These are phyloP conservation scores for Cryomyces minteri DNA, from an alignment of 495 filamentous ascomycete genomes.

Conservation along the genomic window DNA sequence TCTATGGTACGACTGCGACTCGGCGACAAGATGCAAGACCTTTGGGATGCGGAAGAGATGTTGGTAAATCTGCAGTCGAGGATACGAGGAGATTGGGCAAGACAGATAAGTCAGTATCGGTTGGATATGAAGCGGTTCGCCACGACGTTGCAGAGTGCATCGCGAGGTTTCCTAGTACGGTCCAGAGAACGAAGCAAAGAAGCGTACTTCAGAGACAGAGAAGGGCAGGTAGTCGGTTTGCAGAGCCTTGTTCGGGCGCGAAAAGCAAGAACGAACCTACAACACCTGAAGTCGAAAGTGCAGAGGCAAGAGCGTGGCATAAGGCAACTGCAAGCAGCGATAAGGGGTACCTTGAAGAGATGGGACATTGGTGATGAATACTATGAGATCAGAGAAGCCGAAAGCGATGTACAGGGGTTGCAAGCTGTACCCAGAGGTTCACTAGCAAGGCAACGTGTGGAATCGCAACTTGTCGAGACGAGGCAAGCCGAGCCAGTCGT, in stretches of 20 bases:
- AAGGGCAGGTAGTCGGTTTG: conserved; percentile 54
- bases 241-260: conserved; percentile 69
- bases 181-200: conserved; percentile 39
- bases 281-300: conserved; percentile 41
- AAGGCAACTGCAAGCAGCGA: conserved; percentile 32
- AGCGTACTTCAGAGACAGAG: conserved; percentile 48
- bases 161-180: conserved; percentile 63
- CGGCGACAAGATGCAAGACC: conserved; percentile 62
- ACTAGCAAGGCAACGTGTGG: conserved; percentile 14
- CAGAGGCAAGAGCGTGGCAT: conserved; percentile 37
- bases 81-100: conserved; percentile 59
- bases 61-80: conserved; percentile 68
- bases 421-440: conserved; percentile 28
- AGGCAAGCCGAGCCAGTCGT: conserved; percentile 28
- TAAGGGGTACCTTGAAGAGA: conserved; percentile 20
- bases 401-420: conserved; percentile 36
- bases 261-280: conserved; percentile 51
- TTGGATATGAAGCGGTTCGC: conserved; percentile 66
- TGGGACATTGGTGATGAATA: conserved; percentile 18
- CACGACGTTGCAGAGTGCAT: conserved; percentile 54
- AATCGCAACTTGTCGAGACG: conserved; percentile 16
- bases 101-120: conserved; percentile 62
- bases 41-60: conserved; percentile 77
- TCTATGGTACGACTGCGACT: conserved; percentile 60
- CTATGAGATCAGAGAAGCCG: conserved; percentile 21